phyloP scores from a whole-genome alignment of 768 basidiomycete genomes.

The Podaxis sp. region DNA sequence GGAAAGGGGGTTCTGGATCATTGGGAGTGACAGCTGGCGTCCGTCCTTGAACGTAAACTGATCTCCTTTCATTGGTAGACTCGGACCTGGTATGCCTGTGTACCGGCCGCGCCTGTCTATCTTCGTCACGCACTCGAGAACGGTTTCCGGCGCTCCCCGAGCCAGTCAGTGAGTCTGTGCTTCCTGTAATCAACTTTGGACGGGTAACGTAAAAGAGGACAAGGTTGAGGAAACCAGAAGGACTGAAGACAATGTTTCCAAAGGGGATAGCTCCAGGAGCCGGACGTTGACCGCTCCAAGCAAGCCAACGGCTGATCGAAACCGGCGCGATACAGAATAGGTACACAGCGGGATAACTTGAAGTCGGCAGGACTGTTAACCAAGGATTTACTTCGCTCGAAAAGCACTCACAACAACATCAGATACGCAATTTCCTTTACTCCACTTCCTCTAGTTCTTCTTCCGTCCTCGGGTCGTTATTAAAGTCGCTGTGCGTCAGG shows the following conservation, averaged over 20 bases:
- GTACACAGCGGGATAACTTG: slow-evolving; percentile 48
- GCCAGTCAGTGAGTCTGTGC: background rate
- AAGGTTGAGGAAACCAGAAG: slow-evolving; percentile 47
- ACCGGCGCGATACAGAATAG: slow-evolving; percentile 42
- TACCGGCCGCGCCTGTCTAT: no score
- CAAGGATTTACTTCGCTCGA: background rate
- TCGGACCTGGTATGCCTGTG: background rate
- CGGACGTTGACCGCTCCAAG: slow-evolving; percentile 27
- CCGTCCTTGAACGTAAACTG: background rate
- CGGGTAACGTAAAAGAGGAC: slow-evolving; percentile 35
- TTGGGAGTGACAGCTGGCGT: no score
- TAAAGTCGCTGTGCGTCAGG: slow-evolving; percentile 29
- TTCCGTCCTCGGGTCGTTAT: slow-evolving; percentile 8
- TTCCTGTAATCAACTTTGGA: slow-evolving; percentile 20
- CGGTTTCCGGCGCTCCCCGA: background rate
- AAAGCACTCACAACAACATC: slow-evolving; percentile 46
- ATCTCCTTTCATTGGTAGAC: background rate
- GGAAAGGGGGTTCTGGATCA: no score
- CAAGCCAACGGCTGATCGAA: slow-evolving; percentile 37
- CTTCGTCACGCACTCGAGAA: background rate
- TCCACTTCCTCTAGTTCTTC: slow-evolving; percentile 25
- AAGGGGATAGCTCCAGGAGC: slow-evolving; percentile 39
- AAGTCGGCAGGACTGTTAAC: background rate
- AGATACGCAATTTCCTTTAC: slow-evolving; percentile 35
- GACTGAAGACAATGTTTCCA: slow-evolving; percentile 39